Evolutionary conservation across 2,329 filamentous ascomycete species (phyloP).

Genomic region (Fusarium denticulatum): DNA sequence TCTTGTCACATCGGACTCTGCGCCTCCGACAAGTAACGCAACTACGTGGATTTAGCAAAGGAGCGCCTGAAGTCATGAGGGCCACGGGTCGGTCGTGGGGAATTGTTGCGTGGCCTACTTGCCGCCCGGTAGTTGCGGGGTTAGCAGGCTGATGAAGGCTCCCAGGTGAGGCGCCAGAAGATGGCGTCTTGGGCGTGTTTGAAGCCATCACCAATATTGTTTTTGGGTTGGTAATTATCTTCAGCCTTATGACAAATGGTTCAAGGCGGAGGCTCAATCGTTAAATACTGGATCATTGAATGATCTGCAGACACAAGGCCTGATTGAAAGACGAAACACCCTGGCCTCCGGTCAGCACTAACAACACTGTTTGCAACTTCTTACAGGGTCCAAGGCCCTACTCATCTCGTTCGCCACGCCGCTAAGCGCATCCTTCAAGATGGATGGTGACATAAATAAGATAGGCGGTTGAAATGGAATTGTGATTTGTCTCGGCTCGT

Average conservation of each 20-base stretch:
- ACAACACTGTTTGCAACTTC: not conserved
- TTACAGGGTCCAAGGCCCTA: not conserved
- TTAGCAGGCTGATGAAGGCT: not conserved
- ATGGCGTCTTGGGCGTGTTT: constrained; percentile 11
- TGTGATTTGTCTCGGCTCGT: not conserved
- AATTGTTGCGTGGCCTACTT: constrained; percentile 20
- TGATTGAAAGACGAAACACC: not conserved
- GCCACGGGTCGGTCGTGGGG: constrained; percentile 32
- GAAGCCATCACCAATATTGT: constrained; percentile 18
- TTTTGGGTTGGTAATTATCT: not conserved
- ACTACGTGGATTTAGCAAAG: constrained; percentile 56
- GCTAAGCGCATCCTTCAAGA: not conserved
- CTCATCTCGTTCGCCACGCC: not conserved
- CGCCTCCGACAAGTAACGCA: constrained; percentile 61
- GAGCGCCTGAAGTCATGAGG: constrained; percentile 40
- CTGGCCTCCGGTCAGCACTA: constrained; percentile 17
- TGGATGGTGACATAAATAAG: not conserved
- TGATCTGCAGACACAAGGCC: not conserved
- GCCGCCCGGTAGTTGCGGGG: constrained; percentile 12
- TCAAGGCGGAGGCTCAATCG: not conserved
- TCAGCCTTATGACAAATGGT: not conserved
- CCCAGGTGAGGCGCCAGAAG: constrained; percentile 18
- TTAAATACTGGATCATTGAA: not conserved
- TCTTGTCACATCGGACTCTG: constrained; percentile 81
- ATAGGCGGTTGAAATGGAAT: not conserved